phyloP scores from a whole-genome alignment of 2,329 filamentous ascomycete species.

The Ceratocystiopsis sp. region DNA sequence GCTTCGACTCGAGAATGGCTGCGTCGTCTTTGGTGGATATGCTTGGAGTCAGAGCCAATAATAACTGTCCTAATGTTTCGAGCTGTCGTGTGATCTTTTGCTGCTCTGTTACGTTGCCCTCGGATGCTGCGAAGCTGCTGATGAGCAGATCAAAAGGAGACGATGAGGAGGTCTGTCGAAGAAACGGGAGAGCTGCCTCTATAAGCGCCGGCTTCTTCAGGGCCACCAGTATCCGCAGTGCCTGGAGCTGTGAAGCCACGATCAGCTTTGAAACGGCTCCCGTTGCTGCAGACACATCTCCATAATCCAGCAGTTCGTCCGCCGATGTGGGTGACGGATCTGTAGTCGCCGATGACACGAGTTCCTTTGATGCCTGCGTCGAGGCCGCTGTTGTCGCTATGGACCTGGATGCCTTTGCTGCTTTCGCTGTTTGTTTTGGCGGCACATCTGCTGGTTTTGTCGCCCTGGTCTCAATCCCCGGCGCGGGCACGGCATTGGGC shows the following conservation, averaged over 20 bases:
- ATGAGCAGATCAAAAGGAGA: conserved; percentile 44
- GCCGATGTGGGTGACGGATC: not conserved
- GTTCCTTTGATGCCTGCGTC: conserved; percentile 12
- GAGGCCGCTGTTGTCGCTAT: conserved; percentile 10
- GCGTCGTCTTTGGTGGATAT: conserved; percentile 46
- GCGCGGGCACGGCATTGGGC: no score
- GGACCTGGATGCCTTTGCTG: conserved; percentile 20
- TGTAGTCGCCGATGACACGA: conserved; percentile 12
- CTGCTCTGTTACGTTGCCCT: conserved; percentile 21
- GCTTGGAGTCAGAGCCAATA: conserved; percentile 50
- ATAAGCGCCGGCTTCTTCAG: conserved; percentile 41
- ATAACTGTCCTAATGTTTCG: conserved; percentile 45
- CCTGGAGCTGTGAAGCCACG: conserved; percentile 47
- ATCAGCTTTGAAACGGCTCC: conserved; percentile 33
- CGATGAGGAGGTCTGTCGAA: conserved; percentile 33
- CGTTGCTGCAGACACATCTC: conserved; percentile 20
- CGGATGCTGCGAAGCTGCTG: conserved; percentile 14
- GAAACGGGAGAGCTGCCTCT: conserved; percentile 36
- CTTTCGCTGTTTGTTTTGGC: conserved; percentile 6
- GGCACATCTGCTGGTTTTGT: conserved; percentile 5
- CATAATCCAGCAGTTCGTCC: conserved; percentile 43
- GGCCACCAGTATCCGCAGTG: conserved; percentile 44
- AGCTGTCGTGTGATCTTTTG: conserved; percentile 48
- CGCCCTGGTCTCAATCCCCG: no score
- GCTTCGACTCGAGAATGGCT: conserved; percentile 31